phyloP scores from a whole-genome alignment of 495 filamentous ascomycete species.

The Beverwykella pulmonaria region DNA sequence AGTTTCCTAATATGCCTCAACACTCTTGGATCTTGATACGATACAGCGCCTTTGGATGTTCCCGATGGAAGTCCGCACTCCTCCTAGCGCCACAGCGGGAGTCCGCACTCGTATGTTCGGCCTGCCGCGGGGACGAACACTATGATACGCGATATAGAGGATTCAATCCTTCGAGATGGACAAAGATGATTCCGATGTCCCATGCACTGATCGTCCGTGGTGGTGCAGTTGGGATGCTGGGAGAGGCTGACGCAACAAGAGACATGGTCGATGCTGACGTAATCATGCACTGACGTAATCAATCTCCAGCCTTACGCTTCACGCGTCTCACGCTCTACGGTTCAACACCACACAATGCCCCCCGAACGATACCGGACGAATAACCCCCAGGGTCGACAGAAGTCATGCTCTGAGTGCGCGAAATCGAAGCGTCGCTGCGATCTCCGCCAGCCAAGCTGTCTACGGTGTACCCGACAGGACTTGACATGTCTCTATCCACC shows the following conservation, averaged over 20 bases:
- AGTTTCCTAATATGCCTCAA: too few species aligned
- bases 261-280: background rate
- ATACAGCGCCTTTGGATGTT: background rate
- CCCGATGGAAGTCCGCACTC: background rate
- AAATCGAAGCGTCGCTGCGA: constrained; percentile 46
- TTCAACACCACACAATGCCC: constrained; percentile 11
- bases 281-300: background rate
- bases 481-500: constrained; percentile 51
- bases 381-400: constrained; percentile 53
- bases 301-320: background rate
- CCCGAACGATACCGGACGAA: constrained; percentile 31
- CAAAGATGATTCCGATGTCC: background rate
- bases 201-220: background rate
- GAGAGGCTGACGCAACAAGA: too few species aligned
- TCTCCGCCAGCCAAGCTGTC: constrained; percentile 52
- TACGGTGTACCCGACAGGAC: constrained; percentile 51
- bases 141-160: background rate
- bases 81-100: background rate
- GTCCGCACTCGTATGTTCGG: background rate
- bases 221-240: too few species aligned
- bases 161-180: background rate
- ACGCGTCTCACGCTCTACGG: background rate
- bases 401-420: constrained; percentile 57
- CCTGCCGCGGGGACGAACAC: background rate
- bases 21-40: too few species aligned